Conservation (phyloP, 2,329 filamentous ascomycete species). For the Fusarium acutatum region DNA sequence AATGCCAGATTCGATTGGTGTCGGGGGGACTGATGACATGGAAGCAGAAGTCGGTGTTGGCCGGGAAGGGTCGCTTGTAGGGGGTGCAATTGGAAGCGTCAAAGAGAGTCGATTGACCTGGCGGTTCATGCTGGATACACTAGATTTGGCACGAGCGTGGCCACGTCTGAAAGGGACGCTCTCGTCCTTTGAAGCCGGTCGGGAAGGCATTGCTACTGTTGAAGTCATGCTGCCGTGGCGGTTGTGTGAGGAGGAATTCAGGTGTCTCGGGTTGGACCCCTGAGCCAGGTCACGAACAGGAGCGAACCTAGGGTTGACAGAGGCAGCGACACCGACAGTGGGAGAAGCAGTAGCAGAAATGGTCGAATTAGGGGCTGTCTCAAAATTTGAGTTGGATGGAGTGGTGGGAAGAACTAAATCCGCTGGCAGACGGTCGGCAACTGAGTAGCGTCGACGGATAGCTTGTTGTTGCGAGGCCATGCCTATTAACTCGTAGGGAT, state of each 20-base stretch:
- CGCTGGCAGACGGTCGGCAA: conserved; percentile 47
- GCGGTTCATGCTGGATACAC: conserved; percentile 53
- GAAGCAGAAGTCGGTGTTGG: conserved; percentile 56
- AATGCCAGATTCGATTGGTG: conserved; percentile 56
- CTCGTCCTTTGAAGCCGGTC: conserved; percentile 52
- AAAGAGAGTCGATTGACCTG: conserved; percentile 67
- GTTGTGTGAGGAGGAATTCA: conserved; percentile 21
- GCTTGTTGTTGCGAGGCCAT: conserved; percentile 50
- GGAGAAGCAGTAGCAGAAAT: conserved; percentile 9
- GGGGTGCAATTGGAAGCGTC: conserved; percentile 67
- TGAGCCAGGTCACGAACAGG: conserved; percentile 20
- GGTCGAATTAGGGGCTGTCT: conserved; percentile 16
- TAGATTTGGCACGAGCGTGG: conserved; percentile 60
- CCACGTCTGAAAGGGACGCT: conserved; percentile 53
- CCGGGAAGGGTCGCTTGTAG: conserved; percentile 61
- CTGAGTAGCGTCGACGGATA: conserved; percentile 52
- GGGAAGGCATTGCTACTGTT: conserved; percentile 45
- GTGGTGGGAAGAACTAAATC: conserved; percentile 38
- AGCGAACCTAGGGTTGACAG: conserved; percentile 16
- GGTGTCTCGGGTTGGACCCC: conserved; percentile 15
- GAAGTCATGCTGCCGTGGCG: conserved; percentile 30
- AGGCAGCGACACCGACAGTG: conserved; percentile 13
- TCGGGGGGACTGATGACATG: conserved; percentile 57
- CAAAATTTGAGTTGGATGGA: conserved; percentile 28
- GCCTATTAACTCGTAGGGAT: conserved; percentile 36